Conservation (phyloP, 1,284 basidiomycete genomes). For the Meripilus lineatus region DNA sequence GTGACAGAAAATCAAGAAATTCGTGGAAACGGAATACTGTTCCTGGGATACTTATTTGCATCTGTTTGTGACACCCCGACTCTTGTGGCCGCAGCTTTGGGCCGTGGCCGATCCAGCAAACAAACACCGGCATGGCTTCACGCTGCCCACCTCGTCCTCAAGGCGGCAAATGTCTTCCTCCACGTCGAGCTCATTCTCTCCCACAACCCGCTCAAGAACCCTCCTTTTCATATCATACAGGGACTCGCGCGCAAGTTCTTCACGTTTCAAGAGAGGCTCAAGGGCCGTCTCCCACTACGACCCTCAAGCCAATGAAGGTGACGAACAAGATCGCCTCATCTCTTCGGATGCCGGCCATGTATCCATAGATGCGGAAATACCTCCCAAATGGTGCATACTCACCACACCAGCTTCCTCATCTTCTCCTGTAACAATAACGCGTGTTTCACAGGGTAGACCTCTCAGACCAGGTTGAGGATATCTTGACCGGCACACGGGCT, state of each 20-base stretch:
- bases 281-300: constrained; percentile 31
- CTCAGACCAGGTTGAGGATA: constrained; percentile 82
- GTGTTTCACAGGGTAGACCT: constrained; percentile 73
- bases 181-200: constrained; percentile 23
- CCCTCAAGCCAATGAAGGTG: constrained; percentile 37
- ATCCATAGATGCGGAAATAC: constrained; percentile 50
- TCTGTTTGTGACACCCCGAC: too few species aligned
- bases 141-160: too few species aligned
- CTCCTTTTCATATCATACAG: constrained; percentile 94
- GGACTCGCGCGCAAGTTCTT: constrained; percentile 65
- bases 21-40: too few species aligned
- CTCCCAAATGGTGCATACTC: constrained; percentile 29
- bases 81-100: too few species aligned
- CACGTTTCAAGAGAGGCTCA: constrained; percentile 36
- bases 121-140: too few species aligned
- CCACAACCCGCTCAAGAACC: constrained; percentile 82
- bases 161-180: constrained; percentile 29
- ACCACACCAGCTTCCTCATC: constrained; percentile 7
- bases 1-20: constrained; percentile 9
- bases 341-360: constrained; percentile 37
- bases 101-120: too few species aligned
- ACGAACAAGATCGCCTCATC: constrained; percentile 76
- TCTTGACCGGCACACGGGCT: constrained; percentile 60
- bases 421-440: constrained; percentile 3
- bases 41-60: too few species aligned